A percentile compares a stretch with the other conserved stretches of the same genome.
Evolutionary conservation across 2,329 filamentous ascomycete species (phyloP).

Genomic region (Talaromyces sp.): DNA sequence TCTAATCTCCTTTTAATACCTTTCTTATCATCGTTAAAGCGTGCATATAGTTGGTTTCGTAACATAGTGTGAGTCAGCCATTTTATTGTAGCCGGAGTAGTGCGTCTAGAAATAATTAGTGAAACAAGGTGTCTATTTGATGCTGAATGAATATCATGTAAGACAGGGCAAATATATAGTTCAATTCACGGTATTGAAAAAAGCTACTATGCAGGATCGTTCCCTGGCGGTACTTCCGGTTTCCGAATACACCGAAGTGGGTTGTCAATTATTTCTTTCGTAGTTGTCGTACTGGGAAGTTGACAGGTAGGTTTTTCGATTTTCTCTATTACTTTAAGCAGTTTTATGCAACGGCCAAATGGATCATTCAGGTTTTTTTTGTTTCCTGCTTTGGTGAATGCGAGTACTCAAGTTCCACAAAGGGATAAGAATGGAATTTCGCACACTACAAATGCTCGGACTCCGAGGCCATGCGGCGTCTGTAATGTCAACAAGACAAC

Average conservation of each 20-base stretch:
- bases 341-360: neutral
- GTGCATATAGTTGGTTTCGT: too few species aligned
- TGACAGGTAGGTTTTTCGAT: neutral
- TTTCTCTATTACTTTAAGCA: neutral
- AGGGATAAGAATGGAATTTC: neutral
- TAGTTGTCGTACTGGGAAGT: neutral
- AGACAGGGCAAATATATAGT: neutral
- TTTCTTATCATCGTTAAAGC: too few species aligned
- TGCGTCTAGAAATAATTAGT: too few species aligned
- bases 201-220: neutral
- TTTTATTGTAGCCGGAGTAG: too few species aligned
- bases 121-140: neutral
- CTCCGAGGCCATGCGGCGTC: neutral
- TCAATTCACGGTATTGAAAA: neutral
- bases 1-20: too few species aligned
- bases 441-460: neutral
- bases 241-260: neutral
- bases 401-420: neutral
- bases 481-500: neutral
- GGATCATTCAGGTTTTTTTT: neutral
- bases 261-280: neutral
- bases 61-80: too few species aligned
- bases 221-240: neutral
- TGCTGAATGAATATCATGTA: neutral
- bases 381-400: neutral